These are phyloP conservation scores for Mycena kentingensis DNA, from an alignment of 768 basidiomycete genomes.

Conservation along the genomic window DNA sequence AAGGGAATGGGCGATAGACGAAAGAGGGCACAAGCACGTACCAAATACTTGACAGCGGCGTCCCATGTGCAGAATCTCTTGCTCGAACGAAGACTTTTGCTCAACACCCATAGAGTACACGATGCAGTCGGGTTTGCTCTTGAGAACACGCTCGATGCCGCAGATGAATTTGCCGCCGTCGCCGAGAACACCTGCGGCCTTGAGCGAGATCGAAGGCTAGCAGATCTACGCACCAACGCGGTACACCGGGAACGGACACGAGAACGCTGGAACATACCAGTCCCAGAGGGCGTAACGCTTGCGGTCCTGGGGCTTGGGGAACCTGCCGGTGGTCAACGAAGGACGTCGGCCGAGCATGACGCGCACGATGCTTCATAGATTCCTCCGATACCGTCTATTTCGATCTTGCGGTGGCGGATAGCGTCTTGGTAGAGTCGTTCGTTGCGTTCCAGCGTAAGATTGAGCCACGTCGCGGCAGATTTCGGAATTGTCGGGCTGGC, in stretches of 20 bases:
- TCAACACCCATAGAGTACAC: background rate
- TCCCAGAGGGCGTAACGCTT: constrained; percentile 3
- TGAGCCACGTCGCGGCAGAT: background rate
- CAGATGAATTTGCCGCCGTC: too few species aligned
- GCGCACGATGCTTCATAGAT: too few species aligned
- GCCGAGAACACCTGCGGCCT: too few species aligned
- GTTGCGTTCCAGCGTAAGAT: background rate
- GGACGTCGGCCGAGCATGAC: too few species aligned
- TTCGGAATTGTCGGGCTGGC: too few species aligned
- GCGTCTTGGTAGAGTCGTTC: background rate
- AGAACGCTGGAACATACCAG: background rate
- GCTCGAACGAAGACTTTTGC: background rate
- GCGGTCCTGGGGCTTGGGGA: background rate
- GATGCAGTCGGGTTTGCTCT: background rate
- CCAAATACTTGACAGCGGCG: background rate
- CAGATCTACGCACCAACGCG: background rate
- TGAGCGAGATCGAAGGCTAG: too few species aligned
- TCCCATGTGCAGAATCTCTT: background rate
- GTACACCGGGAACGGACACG: constrained; percentile 7
- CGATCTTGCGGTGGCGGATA: background rate
- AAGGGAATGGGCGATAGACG: background rate
- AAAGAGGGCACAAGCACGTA: background rate
- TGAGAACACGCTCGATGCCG: background rate
- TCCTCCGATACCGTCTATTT: background rate
- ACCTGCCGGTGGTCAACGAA: background rate